phyloP scores from a whole-genome alignment of 352 stramenopile genomes.

The Pythium pectinolyticum region DNA sequence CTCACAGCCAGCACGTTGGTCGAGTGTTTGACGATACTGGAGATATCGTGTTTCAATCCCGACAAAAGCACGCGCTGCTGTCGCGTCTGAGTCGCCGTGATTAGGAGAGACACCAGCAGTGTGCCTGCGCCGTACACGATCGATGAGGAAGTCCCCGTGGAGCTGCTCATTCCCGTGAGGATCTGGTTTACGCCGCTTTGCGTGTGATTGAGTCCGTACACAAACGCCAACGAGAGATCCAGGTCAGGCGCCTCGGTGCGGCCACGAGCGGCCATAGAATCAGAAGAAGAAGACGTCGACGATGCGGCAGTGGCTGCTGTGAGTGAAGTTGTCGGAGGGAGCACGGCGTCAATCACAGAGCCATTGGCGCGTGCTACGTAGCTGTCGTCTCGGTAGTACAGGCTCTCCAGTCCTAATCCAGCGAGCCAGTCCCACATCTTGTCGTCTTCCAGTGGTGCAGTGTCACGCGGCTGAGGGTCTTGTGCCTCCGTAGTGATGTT shows the following conservation, averaged over 20 bases:
- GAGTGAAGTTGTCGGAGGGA: conserved; percentile 2
- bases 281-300: not conserved
- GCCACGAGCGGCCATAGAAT: not conserved
- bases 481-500: conserved; percentile 6
- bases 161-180: conserved; percentile 28
- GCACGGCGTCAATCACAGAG: conserved; percentile 8
- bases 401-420: conserved; percentile 15
- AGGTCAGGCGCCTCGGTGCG: conserved; percentile 56
- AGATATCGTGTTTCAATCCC: conserved; percentile 43
- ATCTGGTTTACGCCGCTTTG: conserved; percentile 46
- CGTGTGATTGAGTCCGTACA: conserved; percentile 53
- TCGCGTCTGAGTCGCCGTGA: conserved; percentile 32
- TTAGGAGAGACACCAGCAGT: conserved; percentile 41
- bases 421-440: conserved; percentile 4
- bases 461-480: conserved; percentile 20
- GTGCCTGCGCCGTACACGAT: conserved; percentile 50
- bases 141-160: not conserved
- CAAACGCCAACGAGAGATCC: conserved; percentile 47
- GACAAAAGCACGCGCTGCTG: conserved; percentile 39
- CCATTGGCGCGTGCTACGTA: conserved; percentile 14
- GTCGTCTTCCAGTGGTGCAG: not conserved
- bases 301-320: not conserved
- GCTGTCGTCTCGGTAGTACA: conserved; percentile 26
- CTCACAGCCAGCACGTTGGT: conserved; percentile 29
- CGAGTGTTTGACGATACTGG: conserved; percentile 51